Percentiles rank a stretch among this genome's conserved stretches.
These are phyloP conservation scores for Heterobasidion occidentale DNA, from an alignment of 1,284 basidiomycete species.

Conservation along the genomic window DNA sequence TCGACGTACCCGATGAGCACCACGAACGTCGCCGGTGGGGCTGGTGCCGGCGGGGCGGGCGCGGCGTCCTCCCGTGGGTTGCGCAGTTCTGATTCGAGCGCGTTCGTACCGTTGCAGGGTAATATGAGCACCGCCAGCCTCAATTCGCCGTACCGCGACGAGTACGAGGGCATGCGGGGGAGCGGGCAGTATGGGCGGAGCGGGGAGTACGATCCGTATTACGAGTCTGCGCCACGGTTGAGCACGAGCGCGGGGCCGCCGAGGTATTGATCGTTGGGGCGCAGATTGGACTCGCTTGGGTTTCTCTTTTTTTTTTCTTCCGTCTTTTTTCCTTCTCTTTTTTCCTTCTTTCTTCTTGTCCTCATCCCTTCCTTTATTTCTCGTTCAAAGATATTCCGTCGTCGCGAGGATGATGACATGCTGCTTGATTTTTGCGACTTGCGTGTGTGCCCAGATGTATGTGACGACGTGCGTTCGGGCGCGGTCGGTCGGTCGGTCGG, in stretches of 20 bases:
- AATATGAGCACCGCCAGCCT: conserved; percentile 37
- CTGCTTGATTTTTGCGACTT: too few species aligned
- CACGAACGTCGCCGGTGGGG: conserved; percentile 17
- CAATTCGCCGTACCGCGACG: conserved; percentile 37
- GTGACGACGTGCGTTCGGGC: too few species aligned
- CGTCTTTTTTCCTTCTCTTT: not conserved
- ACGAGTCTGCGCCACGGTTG: conserved; percentile 6
- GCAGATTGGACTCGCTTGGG: not conserved
- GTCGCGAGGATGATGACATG: too few species aligned
- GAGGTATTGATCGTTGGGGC: not conserved
- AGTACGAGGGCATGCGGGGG: conserved; percentile 15
- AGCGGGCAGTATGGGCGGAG: conserved; percentile 11
- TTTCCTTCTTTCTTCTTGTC: conserved; percentile 4
- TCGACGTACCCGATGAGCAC: conserved; percentile 21
- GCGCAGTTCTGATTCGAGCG: conserved; percentile 44
- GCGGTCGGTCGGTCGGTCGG: too few species aligned
- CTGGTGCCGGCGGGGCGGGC: conserved; percentile 18
- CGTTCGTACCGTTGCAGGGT: conserved; percentile 50
- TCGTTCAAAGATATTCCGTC: too few species aligned
- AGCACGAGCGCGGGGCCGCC: conserved; percentile 5
- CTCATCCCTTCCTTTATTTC: not conserved
- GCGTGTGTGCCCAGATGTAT: too few species aligned
- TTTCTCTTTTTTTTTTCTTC: not conserved
- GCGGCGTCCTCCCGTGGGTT: conserved; percentile 19
- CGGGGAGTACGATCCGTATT: conserved; percentile 23